Evolutionary conservation across 179 eudicot genomes (phyloP), one percentile per base, ranked within the genome.

Genomic region (Beta corolliflora): DNA sequence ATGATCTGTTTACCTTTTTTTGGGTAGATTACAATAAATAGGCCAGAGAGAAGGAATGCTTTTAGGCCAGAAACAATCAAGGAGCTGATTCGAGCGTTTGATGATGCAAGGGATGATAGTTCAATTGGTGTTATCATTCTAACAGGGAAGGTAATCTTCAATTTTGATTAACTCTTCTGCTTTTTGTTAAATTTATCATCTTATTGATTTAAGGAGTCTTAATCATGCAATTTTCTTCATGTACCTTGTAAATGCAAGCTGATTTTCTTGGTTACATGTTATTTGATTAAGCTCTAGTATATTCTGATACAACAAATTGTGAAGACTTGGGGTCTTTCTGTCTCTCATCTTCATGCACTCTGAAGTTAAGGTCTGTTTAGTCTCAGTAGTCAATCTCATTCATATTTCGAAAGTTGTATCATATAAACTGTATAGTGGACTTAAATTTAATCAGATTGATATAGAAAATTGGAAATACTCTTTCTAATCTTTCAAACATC

Each of bases 41-140:
- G 99, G 82, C 98, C 97, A n/a, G 93, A 94, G 76, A 91, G 90
- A 78, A 94, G 99, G 85, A 95, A 95, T 88, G 98, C 99, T 14
- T 95, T 94, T 79, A 87, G 99, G 76, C 98, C 99, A 23, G 93
- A 82, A 0, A 95, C 99, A 36, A 79, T 94, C 21, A 95, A 91
- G 91, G 98, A 95, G 92, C 90, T 95, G 41, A 91, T 87, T 31
- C 88, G 89, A 12, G 99, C 99, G 12, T 92, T 95, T 78, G 88
- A 92, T 81, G 97, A 95, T 85, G 98, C 98, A 66, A 91, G 99
- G 85, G 95, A 95, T 58, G 99, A 95, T 80, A 86, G 85, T 73
- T 85, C 91, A 0, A 86, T 95, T 48, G 98, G 99, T 59, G 98
- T 95, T 63, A 90, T 95, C 83, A 94, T 95, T 83, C 90, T 95